Conservation (phyloP, 345 rosid genomes). For the Viola odorata region DNA sequence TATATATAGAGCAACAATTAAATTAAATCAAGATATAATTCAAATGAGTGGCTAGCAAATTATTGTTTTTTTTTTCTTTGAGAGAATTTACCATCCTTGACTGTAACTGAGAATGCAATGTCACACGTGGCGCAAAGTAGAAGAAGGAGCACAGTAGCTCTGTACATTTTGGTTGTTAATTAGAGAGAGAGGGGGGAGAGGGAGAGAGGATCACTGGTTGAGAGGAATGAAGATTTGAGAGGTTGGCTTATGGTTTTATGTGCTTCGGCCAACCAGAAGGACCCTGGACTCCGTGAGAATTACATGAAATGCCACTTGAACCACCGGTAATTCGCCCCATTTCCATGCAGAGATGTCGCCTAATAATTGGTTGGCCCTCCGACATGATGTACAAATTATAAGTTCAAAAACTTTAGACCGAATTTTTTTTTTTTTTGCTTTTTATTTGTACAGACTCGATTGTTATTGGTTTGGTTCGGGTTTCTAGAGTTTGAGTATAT, state of each 20-base stretch:
- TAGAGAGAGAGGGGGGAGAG: background rate
- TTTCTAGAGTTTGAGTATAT: too few relatives aligned
- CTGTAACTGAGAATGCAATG: slow-evolving; percentile 24
- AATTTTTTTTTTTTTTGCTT: too few relatives aligned
- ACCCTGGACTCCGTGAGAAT: slow-evolving; percentile 20
- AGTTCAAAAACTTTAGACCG: too few relatives aligned
- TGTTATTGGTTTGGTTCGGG: too few relatives aligned
- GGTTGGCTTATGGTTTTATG: slow-evolving; percentile 3
- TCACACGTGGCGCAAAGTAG: slow-evolving; percentile 33
- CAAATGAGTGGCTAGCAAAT: background rate
- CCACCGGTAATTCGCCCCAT: background rate
- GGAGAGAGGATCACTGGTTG: background rate
- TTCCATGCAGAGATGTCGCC: background rate
- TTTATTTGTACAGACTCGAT: too few relatives aligned
- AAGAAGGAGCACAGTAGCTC: slow-evolving; percentile 27
- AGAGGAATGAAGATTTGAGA: background rate
- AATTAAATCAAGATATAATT: too few relatives aligned
- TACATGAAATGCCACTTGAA: slow-evolving; percentile 38
- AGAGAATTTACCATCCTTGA: slow-evolving; percentile 34
- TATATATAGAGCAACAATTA: background rate
- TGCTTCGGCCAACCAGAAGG: slow-evolving; percentile 11
- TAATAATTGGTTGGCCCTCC: background rate
- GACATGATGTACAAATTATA: background rate
- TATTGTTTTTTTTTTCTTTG: too few relatives aligned
- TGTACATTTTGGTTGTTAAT: slow-evolving; percentile 31